Conservation (phyloP, 2,329 filamentous ascomycete species). For the Penicillium frequentans region DNA sequence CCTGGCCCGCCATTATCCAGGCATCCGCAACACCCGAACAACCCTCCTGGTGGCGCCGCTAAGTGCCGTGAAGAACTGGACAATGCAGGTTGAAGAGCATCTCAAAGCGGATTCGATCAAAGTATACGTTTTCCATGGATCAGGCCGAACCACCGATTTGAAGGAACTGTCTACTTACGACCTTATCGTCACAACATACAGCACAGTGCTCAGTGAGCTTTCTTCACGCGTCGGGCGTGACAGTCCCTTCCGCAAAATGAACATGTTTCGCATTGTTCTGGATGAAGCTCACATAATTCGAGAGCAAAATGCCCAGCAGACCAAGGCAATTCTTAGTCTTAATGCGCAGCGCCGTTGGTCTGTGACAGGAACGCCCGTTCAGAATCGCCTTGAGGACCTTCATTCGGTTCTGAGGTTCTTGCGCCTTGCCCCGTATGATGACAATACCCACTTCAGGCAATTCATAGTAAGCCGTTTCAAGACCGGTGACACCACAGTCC, state of each 20-base stretch:
- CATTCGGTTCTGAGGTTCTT: conserved; percentile 85
- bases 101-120: conserved; percentile 63
- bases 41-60: conserved; percentile 87
- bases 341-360: conserved; percentile 86
- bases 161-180: conserved; percentile 71
- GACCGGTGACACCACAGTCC: conserved; percentile 75
- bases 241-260: conserved; percentile 71
- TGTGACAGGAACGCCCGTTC: conserved; percentile 93
- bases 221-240: conserved; percentile 63
- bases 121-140: conserved; percentile 85
- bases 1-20: conserved; percentile 31
- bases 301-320: conserved; percentile 76
- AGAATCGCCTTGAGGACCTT: conserved; percentile 89
- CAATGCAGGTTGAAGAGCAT: conserved; percentile 85
- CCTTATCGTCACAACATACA: conserved; percentile 89
- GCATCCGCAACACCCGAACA: conserved; percentile 66
- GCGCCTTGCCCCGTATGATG: conserved; percentile 80
- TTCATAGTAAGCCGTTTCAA: conserved; percentile 87
- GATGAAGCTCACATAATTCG: conserved; percentile 96
- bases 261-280: conserved; percentile 90
- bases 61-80: conserved; percentile 92
- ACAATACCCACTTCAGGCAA: conserved; percentile 71
- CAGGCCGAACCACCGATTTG: conserved; percentile 68
- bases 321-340: conserved; percentile 78
- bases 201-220: conserved; percentile 79